Evolutionary conservation across 2,329 filamentous ascomycete species (phyloP), one percentile per base, ranked within the genome.

Genomic region (Colletotrichum sp.): DNA sequence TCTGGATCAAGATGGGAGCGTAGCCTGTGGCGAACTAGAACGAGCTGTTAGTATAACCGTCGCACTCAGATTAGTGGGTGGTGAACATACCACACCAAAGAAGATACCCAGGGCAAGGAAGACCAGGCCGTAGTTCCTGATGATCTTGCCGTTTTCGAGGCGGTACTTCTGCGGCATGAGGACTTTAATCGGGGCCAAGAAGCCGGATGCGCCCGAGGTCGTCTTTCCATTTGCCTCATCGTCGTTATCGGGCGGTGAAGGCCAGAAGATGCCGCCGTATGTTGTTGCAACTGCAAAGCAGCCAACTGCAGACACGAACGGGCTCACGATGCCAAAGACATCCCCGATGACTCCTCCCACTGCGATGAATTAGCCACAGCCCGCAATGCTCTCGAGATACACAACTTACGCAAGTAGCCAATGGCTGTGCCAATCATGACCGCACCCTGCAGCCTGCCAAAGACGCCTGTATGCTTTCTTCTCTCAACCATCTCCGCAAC

Each of bases 91-190:
- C 0, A 94, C 92, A 0, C 91, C 92, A 1, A 93, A 83, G 74
- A 94, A 95, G 3, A 94, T 92, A 2, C 93, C 93, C 1, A 87
- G 83, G 24, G 91, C 93, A 4, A 95, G 87, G 2, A 94, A 89
- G 4, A 93, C 82, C 0, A 93, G 87, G 2, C 93, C 92, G 28
- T 91, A 91, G 76, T 94, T 91, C 21, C 83, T 90, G 64, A 83
- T 85, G 7, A 88, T 78, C 2, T 83, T 84, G 1, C 93, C 93
- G 65, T 88, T 86, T 1, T 79, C 78, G 1, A 91, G 82, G 0
- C 88, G 83, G 79, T 92, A 87, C 63, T 85, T 88, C 77, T 91
- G 90, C 0, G 93, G 92, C 2, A 87, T 83, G 63, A 94, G 89
- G 4, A 94, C 89, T 48, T 86, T 89, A 13, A 94, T 83, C 0